Evolutionary conservation across 805 yeast genomes (phyloP).

Genomic region (Tetrapisispora taiwanensis): DNA sequence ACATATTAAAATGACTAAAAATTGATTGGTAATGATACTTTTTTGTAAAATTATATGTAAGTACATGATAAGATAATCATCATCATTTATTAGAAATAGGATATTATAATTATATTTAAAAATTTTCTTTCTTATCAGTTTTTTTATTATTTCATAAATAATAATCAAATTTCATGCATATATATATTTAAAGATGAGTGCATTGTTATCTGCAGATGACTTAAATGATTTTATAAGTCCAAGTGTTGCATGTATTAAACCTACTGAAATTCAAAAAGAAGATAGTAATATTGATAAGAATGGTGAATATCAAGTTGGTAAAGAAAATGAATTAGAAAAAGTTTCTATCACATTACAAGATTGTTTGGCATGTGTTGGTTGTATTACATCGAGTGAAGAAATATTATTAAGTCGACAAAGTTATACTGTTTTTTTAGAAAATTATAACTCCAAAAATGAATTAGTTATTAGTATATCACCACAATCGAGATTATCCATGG

Average conservation of each 20-base stretch:
- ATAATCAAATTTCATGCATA: too few species aligned
- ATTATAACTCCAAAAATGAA: constrained; percentile 29
- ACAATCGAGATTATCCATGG: constrained; percentile 75
- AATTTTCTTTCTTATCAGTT: too few species aligned
- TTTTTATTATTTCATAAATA: too few species aligned
- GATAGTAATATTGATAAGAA: constrained; percentile 4
- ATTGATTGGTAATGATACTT: too few species aligned
- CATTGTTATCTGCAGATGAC: constrained; percentile 79
- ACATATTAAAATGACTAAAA: neutral
- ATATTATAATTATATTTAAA: too few species aligned
- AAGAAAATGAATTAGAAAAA: constrained; percentile 49
- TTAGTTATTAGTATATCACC: constrained; percentile 78
- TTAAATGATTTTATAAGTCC: constrained; percentile 91
- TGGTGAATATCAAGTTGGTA: constrained; percentile 57
- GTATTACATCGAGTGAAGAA: constrained; percentile 96
- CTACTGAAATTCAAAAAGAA: constrained; percentile 37
- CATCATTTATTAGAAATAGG: too few species aligned
- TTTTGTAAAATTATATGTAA: too few species aligned
- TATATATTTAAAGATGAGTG: constrained; percentile 50
- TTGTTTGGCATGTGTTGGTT: constrained; percentile 94
- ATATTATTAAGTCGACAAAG: constrained; percentile 85
- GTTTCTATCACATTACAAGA: constrained; percentile 88
- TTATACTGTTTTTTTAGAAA: constrained; percentile 63
- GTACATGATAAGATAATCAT: too few species aligned
- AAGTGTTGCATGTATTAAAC: constrained; percentile 89